A percentile compares a stretch with the other conserved stretches of the same genome.
These are phyloP conservation scores for Sugiyamaella qingdaonensis DNA, from an alignment of 805 yeast species.

Conservation along the genomic window DNA sequence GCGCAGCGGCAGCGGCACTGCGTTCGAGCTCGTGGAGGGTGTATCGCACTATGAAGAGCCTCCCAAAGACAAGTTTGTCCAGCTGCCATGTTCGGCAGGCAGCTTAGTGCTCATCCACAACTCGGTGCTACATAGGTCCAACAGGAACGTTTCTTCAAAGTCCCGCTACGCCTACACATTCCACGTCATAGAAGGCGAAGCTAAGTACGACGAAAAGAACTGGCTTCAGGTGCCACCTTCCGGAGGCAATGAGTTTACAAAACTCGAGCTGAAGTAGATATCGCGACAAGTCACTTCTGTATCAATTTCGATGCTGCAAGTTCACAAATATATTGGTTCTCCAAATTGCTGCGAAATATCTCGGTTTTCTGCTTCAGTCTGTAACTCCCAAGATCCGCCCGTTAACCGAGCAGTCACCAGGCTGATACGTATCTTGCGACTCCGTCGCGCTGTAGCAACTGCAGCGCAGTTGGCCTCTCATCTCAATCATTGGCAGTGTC, in stretches of 20 bases:
- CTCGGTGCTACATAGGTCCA: conserved; percentile 68
- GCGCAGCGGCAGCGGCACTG: conserved; percentile 49
- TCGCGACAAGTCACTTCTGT: no score
- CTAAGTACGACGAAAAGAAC: conserved; percentile 57
- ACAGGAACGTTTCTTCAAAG: conserved; percentile 47
- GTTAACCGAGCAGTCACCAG: no score
- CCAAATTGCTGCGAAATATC: no score
- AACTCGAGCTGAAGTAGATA: conserved; percentile 28
- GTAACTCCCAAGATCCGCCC: no score
- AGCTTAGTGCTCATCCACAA: conserved; percentile 68
- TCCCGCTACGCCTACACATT: conserved; percentile 77
- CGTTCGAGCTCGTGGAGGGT: conserved; percentile 41
- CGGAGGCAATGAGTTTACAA: conserved; percentile 61
- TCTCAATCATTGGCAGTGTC: no score
- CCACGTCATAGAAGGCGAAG: conserved; percentile 67
- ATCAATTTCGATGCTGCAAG: no score
- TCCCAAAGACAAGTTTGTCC: conserved; percentile 42
- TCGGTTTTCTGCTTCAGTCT: no score
- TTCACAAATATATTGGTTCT: no score
- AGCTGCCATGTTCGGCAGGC: conserved; percentile 66
- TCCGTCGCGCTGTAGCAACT: no score
- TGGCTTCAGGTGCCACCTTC: conserved; percentile 77
- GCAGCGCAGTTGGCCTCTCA: no score
- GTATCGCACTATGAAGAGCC: conserved; percentile 30
- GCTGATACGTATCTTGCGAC: no score